phyloP scores from a whole-genome alignment of 495 filamentous ascomycete species.

The Gamarada debralockiae region DNA sequence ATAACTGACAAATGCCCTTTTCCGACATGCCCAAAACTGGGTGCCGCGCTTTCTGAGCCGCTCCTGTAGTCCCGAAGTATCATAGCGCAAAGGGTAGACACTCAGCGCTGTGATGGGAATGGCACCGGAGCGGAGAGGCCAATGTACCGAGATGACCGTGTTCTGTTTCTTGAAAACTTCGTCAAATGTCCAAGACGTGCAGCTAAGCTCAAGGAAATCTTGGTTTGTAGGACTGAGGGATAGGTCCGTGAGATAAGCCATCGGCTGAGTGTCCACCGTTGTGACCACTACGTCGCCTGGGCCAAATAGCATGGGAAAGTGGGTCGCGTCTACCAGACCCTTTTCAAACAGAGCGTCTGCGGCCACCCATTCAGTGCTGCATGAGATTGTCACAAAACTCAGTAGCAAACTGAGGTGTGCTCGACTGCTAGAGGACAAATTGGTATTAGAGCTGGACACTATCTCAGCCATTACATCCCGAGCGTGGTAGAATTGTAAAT shows the following conservation, averaged over 20 bases:
- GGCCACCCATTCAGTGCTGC: not conserved
- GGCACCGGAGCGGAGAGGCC: not conserved
- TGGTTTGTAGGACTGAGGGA: not conserved
- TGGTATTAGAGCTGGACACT: not conserved
- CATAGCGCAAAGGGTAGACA: constrained; percentile 5
- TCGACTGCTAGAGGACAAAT: too few species aligned
- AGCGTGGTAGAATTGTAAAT: not conserved
- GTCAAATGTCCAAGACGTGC: not conserved
- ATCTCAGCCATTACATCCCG: not conserved
- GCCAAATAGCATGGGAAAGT: not conserved
- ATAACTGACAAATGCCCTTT: constrained; percentile 3
- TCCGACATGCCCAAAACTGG: constrained; percentile 7
- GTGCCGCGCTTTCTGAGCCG: not conserved
- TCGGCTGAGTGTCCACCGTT: not conserved
- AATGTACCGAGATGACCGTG: not conserved
- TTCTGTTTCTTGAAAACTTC: not conserved
- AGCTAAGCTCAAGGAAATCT: not conserved
- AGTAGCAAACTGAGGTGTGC: not conserved
- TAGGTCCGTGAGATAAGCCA: not conserved
- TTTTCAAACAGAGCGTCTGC: not conserved
- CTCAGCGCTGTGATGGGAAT: constrained; percentile 4
- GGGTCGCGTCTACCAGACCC: not conserved
- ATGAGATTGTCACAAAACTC: not conserved
- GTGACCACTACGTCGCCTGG: not conserved
- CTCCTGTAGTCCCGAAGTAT: not conserved